A percentile compares a stretch with the other conserved stretches of the same genome.
Evolutionary conservation across 2,329 filamentous ascomycete species (phyloP).

Genomic region (Pestalotiopsis sp.): DNA sequence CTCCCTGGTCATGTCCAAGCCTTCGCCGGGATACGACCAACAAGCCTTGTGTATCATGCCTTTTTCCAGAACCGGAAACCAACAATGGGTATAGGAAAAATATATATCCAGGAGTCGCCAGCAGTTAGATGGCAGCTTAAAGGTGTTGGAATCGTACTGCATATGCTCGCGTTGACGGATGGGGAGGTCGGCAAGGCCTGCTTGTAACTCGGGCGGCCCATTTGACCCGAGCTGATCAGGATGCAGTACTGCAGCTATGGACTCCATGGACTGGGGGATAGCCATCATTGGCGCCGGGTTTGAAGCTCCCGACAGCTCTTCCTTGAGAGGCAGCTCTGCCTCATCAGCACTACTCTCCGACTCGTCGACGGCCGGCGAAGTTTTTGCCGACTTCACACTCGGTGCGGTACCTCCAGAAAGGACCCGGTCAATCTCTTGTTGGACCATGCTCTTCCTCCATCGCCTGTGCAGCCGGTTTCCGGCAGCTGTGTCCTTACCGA

Average conservation of each 20-base stretch:
- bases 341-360: slow-evolving; percentile 30
- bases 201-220: neutral
- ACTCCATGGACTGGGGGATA: neutral
- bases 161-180: neutral
- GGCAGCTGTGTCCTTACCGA: slow-evolving; percentile 52
- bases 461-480: slow-evolving; percentile 61
- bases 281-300: neutral
- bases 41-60: slow-evolving; percentile 58
- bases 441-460: slow-evolving; percentile 66
- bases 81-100: slow-evolving; percentile 75
- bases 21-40: slow-evolving; percentile 42
- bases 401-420: slow-evolving; percentile 50
- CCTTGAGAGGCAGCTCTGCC: slow-evolving; percentile 24
- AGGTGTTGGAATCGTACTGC: slow-evolving; percentile 10
- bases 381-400: slow-evolving; percentile 32
- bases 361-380: slow-evolving; percentile 28
- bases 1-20: slow-evolving; percentile 28
- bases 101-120: slow-evolving; percentile 71
- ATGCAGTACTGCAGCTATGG: neutral
- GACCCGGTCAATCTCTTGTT: slow-evolving; percentile 64
- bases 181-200: neutral
- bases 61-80: slow-evolving; percentile 75
- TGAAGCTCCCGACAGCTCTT: neutral
- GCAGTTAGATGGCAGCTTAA: slow-evolving; percentile 53
- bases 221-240: neutral